Percentiles rank a stretch among this genome's conserved stretches.
phyloP scores from a whole-genome alignment of 305 asterid species.

The Solanum aculeatissimum region DNA sequence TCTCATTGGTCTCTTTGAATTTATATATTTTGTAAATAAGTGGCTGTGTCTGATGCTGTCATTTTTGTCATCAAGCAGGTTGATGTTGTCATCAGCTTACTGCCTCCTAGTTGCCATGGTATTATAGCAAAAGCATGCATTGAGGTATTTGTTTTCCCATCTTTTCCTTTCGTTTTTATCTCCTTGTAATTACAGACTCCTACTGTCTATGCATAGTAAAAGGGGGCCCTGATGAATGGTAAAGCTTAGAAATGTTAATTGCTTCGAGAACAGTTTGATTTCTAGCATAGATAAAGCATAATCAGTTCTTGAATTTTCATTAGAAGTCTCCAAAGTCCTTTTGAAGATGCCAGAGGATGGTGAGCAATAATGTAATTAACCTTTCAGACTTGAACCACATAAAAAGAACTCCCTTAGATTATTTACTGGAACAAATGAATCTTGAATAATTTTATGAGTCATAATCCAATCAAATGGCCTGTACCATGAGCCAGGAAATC shows the following conservation, averaged over 20 bases:
- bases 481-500: neutral
- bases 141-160: constrained; percentile 37
- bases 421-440: neutral
- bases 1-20: neutral
- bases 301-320: neutral
- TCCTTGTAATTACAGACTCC: neutral
- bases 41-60: neutral
- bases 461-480: neutral
- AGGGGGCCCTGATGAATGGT: neutral
- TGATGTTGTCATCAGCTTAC: constrained; percentile 84
- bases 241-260: neutral
- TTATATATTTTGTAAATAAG: neutral
- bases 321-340: neutral
- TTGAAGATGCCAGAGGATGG: neutral
- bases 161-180: neutral
- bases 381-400: neutral
- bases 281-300: neutral
- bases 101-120: constrained; percentile 80
- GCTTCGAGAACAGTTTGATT: neutral
- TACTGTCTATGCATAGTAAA: neutral
- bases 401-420: neutral
- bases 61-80: constrained; percentile 37
- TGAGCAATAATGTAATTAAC: neutral
- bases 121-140: constrained; percentile 68
- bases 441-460: neutral